Conservation (phyloP, 108 stramenopile genomes). For the Cyclotella cryptica region DNA sequence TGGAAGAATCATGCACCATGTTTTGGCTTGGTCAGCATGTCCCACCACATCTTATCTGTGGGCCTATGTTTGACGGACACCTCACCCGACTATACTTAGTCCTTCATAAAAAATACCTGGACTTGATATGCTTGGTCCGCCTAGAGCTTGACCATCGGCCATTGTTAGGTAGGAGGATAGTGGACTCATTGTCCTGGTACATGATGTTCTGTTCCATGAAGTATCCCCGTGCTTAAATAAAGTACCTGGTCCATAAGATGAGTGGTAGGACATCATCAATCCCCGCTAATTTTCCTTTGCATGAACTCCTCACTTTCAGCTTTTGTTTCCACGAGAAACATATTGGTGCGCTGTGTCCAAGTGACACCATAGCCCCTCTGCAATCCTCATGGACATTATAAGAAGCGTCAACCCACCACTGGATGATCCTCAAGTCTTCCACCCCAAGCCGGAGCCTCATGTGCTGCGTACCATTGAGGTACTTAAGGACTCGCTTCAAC, state of each 20-base stretch:
- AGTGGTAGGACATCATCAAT: not conserved
- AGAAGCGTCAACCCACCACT: not conserved
- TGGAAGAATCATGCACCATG: too few species aligned
- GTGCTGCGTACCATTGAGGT: not conserved
- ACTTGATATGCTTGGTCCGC: too few species aligned
- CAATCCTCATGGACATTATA: not conserved
- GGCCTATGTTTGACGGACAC: too few species aligned
- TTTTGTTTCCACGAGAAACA: slow-evolving; percentile 3
- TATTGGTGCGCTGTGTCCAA: not conserved
- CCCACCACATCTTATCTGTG: too few species aligned
- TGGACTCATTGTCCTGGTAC: slow-evolving; percentile 4
- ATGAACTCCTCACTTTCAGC: not conserved
- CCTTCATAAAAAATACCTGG: too few species aligned
- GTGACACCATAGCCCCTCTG: not conserved
- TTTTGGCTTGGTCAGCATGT: too few species aligned
- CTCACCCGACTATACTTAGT: too few species aligned
- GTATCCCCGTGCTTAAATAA: not conserved
- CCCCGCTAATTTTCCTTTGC: not conserved
- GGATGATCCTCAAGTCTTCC: not conserved
- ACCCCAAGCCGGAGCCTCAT: not conserved
- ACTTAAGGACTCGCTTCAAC: not conserved
- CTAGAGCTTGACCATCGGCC: too few species aligned
- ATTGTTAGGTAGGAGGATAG: not conserved
- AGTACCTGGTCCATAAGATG: not conserved
- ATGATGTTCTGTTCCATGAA: not conserved